A percentile compares a stretch with the other conserved stretches of the same genome.
These are phyloP conservation scores for Triticum timopheevii DNA, from an alignment of 176 grass and related monocot species.

Conservation along the genomic window DNA sequence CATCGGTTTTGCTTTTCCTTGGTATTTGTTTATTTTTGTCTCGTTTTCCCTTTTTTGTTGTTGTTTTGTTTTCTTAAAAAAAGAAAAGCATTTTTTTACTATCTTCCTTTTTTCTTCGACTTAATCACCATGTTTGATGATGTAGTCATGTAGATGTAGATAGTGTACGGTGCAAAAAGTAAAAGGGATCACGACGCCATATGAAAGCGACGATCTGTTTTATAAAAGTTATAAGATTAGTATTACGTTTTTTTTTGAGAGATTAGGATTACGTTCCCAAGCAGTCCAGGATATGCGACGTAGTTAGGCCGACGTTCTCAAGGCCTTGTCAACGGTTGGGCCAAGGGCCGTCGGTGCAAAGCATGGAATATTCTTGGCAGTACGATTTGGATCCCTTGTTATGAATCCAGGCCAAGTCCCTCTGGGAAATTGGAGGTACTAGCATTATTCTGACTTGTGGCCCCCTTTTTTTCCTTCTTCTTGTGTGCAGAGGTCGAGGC, in stretches of 20 bases:
- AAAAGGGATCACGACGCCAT: background rate
- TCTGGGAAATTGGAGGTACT: background rate
- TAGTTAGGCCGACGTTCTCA: background rate
- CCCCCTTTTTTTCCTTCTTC: background rate
- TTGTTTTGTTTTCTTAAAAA: background rate
- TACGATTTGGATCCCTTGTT: constrained; percentile 8
- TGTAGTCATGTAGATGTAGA: background rate
- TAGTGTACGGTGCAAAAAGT: background rate
- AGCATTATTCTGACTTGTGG: constrained; percentile 29
- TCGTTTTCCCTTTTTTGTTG: background rate
- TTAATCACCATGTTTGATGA: background rate
- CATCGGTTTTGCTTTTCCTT: background rate
- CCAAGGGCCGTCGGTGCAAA: background rate
- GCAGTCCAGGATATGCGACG: background rate
- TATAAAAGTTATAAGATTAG: too few relatives aligned
- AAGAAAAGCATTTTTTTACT: background rate
- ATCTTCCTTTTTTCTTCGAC: background rate
- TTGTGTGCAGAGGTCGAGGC: constrained; percentile 46
- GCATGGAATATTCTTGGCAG: background rate
- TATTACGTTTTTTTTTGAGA: background rate
- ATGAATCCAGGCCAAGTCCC: background rate
- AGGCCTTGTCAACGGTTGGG: background rate
- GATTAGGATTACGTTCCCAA: background rate
- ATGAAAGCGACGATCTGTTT: background rate
- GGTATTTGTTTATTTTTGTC: background rate